phyloP scores from a whole-genome alignment of 257 asterid genomes.

The Cordia subcordata region DNA sequence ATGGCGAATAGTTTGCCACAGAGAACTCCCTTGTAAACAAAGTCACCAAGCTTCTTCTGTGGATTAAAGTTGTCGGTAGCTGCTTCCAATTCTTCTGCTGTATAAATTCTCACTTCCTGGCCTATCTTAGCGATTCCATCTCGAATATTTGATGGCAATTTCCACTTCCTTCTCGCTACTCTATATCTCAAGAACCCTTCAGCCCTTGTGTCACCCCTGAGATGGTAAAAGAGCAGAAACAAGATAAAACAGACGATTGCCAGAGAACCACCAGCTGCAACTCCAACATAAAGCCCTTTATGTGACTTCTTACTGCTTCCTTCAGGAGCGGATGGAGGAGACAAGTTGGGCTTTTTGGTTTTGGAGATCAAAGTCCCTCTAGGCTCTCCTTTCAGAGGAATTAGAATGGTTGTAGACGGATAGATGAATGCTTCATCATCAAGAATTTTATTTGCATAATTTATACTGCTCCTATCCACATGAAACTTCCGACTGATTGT shows the following conservation, averaged over 20 bases:
- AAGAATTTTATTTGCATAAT: slow-evolving; percentile 45
- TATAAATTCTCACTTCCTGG: slow-evolving; percentile 34
- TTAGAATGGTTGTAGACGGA: slow-evolving; percentile 57
- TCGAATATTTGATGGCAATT: slow-evolving; percentile 26
- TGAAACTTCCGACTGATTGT: slow-evolving; percentile 34
- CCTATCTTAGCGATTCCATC: slow-evolving; percentile 34
- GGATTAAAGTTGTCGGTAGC: slow-evolving; percentile 50
- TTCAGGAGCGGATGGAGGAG: slow-evolving; percentile 5
- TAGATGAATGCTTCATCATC: slow-evolving; percentile 25
- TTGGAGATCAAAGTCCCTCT: slow-evolving; percentile 31
- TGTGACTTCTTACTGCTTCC: slow-evolving; percentile 16
- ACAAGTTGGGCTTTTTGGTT: slow-evolving; percentile 10
- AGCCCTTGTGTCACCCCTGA: slow-evolving; percentile 9
- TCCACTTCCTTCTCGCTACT: slow-evolving; percentile 14
- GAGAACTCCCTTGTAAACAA: slow-evolving; percentile 40
- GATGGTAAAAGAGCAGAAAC: slow-evolving; percentile 18
- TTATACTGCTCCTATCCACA: slow-evolving; percentile 28
- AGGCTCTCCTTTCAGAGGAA: slow-evolving; percentile 32
- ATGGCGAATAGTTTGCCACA: slow-evolving; percentile 42
- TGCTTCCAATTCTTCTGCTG: slow-evolving; percentile 37
- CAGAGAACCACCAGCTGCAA: slow-evolving; percentile 42
- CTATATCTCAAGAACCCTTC: slow-evolving; percentile 1
- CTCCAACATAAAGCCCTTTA: slow-evolving; percentile 32
- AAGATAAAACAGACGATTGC: slow-evolving; percentile 33
- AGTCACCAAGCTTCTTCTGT: slow-evolving; percentile 28